Evolutionary conservation across 2,329 filamentous ascomycete genomes (phyloP), one percentile per base, ranked within the genome.

Genomic region (Paecilomyces formosus): DNA sequence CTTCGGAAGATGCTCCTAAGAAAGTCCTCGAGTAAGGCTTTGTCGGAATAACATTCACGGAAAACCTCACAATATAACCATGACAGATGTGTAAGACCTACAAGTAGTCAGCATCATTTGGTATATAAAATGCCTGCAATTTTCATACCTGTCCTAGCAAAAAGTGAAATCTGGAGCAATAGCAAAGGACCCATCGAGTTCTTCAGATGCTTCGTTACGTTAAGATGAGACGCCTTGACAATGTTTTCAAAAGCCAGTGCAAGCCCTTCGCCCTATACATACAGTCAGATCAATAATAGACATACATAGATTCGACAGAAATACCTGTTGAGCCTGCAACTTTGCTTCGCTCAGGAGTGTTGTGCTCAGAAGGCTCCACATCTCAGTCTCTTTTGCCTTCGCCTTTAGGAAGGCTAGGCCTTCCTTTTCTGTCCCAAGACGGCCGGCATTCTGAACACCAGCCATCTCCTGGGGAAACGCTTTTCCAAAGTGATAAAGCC

Each of bases 401-500:
- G 87, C 84, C 63, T 93, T 91, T 45, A 97, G 81, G 66, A 94
- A 97, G 0, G 85, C 82, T 6, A 97, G 81, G 0, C 87, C 91
- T 69, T 97, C 92, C 64, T 88, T 88, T 56, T 92, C 89, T 33
- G 86, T 87, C 0, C 88, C 90, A 8, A 92, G 78, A 80, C 91
- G 86, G 58, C 85, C 90, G 66, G 83, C 86, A 45, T 88, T 86
- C 61, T 87, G 88, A 5, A 88, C 79, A 55, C 86, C 83, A 54
- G 81, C 83, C 64, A 92, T 85, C n/a, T 91, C 82, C 56, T 85
- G 81, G 0, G 92, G 89, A 65, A 93, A 92, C 0, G 89, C 86
- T 68, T 91, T 90, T n/a, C 88, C 89, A 66, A 97, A 95, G 69
- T 97, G 91, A 68, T 95, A 95, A 2, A 97, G 81, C 94, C 94